These are phyloP conservation scores for Cladophialophora exuberans DNA, from an alignment of 2,329 filamentous ascomycete species.

Conservation along the genomic window DNA sequence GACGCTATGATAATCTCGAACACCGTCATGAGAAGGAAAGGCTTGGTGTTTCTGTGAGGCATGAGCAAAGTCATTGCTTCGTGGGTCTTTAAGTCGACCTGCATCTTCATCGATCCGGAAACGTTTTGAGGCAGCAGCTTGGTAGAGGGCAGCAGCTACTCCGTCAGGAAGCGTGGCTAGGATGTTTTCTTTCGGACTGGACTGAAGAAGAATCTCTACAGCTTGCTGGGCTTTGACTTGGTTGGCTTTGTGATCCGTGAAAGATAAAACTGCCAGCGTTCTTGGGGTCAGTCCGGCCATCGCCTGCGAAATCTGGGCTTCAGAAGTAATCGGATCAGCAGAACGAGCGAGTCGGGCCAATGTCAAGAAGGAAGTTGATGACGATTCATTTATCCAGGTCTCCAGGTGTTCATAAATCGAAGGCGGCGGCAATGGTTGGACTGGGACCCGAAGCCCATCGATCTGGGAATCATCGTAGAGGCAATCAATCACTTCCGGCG, in stretches of 20 bases:
- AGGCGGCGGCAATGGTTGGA: conserved; percentile 59
- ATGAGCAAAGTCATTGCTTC: not conserved
- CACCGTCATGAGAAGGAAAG: conserved; percentile 57
- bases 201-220: conserved; percentile 50
- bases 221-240: conserved; percentile 6
- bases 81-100: not conserved
- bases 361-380: conserved; percentile 49
- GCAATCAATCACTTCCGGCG: conserved; percentile 57
- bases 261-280: conserved; percentile 21
- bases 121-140: conserved; percentile 66
- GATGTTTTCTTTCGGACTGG: conserved; percentile 56
- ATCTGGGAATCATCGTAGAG: conserved; percentile 59
- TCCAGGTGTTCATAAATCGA: conserved; percentile 61
- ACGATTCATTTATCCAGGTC: conserved; percentile 33
- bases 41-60: conserved; percentile 12
- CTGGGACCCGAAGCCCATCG: conserved; percentile 47
- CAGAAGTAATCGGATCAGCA: not conserved
- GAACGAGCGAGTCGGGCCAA: conserved; percentile 53
- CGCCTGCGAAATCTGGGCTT: conserved; percentile 9
- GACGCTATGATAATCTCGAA: conserved; percentile 77
- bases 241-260: conserved; percentile 4
- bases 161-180: conserved; percentile 88
- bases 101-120: not conserved
- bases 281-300: conserved; percentile 20
- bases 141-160: conserved; percentile 76